These are phyloP conservation scores for Xylariaceae sp. DNA, from an alignment of 2,329 filamentous ascomycete genomes.

Conservation along the genomic window DNA sequence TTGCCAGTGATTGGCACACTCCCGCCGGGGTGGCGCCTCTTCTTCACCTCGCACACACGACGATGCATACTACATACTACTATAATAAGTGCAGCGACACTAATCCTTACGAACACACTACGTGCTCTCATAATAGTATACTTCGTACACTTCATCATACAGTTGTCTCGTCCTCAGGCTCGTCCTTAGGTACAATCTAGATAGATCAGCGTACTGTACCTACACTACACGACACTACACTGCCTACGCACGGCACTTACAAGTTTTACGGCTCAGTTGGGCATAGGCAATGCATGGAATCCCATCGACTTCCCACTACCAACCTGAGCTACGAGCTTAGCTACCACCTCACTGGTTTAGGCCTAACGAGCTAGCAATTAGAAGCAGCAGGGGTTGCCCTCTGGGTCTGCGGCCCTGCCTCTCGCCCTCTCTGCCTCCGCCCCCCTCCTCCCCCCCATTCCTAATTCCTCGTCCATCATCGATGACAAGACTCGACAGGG, in stretches of 20 bases:
- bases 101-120: background rate
- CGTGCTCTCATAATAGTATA: background rate
- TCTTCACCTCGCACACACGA: too few species aligned
- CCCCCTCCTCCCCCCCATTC: background rate
- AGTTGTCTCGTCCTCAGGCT: background rate
- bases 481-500: slow-evolving; percentile 18
- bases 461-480: slow-evolving; percentile 10
- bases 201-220: background rate
- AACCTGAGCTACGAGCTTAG: background rate
- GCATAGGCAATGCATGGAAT: background rate
- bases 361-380: background rate
- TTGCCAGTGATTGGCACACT: too few species aligned
- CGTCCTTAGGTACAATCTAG: background rate
- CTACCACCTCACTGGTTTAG: background rate
- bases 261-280: background rate
- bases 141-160: background rate
- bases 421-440: background rate
- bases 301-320: background rate
- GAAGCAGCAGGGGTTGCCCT: slow-evolving; percentile 9
- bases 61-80: background rate
- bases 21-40: too few species aligned
- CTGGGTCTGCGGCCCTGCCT: background rate
- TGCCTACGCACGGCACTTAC: background rate
- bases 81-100: background rate
- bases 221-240: background rate